Conservation (phyloP, 163 green algal genomes). For the Chloromonas sp. region DNA sequence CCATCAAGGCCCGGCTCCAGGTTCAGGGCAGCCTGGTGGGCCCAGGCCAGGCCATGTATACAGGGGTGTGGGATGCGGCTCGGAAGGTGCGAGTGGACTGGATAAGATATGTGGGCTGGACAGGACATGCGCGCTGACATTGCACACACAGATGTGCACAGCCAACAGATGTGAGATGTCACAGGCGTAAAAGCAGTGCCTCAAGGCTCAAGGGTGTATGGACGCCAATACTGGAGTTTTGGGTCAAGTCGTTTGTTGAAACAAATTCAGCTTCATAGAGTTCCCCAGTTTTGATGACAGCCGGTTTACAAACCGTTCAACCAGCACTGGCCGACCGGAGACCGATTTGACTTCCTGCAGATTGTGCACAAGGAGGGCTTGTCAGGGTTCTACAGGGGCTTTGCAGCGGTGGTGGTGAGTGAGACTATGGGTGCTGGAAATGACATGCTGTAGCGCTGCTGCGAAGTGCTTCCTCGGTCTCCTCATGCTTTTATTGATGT, state of each 20-base stretch:
- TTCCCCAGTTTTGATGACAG: too few species aligned
- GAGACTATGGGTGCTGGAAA: not conserved
- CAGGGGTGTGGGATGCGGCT: slow-evolving; percentile 2
- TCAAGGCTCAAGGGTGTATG: not conserved
- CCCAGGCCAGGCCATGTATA: slow-evolving; percentile 13
- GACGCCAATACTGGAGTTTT: too few species aligned
- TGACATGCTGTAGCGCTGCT: not conserved
- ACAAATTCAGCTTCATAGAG: too few species aligned
- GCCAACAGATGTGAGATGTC: not conserved
- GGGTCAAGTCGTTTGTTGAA: too few species aligned
- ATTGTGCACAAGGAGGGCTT: slow-evolving; percentile 16
- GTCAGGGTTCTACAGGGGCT: slow-evolving; percentile 69
- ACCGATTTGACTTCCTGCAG: not conserved
- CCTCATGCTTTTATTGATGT: too few species aligned
- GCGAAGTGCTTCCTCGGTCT: not conserved
- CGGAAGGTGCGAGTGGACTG: not conserved
- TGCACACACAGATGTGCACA: too few species aligned
- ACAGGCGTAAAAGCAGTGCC: too few species aligned
- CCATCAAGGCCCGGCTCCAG: slow-evolving; percentile 75
- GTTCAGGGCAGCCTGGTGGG: slow-evolving; percentile 44
- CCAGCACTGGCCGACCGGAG: too few species aligned
- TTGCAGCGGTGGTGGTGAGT: slow-evolving; percentile 56
- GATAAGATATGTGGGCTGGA: not conserved
- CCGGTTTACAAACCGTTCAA: too few species aligned
- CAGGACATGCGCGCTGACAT: not conserved